A percentile compares a stretch with the other conserved stretches of the same genome.
These are phyloP conservation scores for Cicer chorassanicum DNA, from an alignment of 306 rosid species.

Conservation along the genomic window DNA sequence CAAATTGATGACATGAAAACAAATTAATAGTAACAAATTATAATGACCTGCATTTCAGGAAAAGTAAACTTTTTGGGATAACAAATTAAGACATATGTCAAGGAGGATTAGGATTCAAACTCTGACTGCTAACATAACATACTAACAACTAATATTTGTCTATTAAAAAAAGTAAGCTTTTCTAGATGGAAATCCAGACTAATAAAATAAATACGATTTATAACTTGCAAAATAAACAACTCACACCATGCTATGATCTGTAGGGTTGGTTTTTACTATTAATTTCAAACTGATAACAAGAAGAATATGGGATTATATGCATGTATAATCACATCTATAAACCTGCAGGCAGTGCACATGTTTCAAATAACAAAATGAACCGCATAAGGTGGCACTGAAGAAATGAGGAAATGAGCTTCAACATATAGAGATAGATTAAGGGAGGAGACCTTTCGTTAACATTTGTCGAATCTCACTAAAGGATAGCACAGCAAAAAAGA, in stretches of 20 bases:
- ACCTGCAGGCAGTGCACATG: not conserved
- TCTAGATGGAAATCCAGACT: too few relatives aligned
- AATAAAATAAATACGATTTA: too few relatives aligned
- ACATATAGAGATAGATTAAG: not conserved
- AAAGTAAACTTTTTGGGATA: too few relatives aligned
- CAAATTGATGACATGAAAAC: slow-evolving; percentile 17
- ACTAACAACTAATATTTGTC: too few relatives aligned
- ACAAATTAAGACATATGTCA: too few relatives aligned
- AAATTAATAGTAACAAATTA: slow-evolving; percentile 6
- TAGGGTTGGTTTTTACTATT: not conserved
- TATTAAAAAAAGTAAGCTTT: too few relatives aligned
- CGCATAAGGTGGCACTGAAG: not conserved
- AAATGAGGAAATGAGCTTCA: not conserved
- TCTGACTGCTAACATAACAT: too few relatives aligned
- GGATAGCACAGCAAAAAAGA: not conserved
- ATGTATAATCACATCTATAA: not conserved
- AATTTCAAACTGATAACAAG: not conserved
- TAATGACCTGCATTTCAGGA: not conserved
- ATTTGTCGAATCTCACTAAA: not conserved
- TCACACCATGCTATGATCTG: not conserved
- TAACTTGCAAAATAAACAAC: not conserved
- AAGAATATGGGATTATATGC: not conserved
- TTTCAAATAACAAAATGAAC: not conserved
- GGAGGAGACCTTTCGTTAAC: not conserved
- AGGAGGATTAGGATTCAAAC: too few relatives aligned